Evolutionary conservation across 257 asterid species (phyloP).

Genomic region (Coffea canephora): DNA sequence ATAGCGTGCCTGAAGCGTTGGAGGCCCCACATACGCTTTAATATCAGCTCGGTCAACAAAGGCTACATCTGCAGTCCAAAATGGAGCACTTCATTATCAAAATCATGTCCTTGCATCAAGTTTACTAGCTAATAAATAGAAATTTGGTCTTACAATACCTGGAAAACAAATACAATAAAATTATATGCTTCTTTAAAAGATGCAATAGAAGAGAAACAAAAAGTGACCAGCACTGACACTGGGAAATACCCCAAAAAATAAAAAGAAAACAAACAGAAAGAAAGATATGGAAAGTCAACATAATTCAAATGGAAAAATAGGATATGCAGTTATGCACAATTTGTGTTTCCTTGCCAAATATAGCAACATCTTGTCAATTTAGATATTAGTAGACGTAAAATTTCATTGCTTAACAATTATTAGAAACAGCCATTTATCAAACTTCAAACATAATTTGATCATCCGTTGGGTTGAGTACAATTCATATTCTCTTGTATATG

Average conservation of each 20-base stretch:
- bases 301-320: not conserved
- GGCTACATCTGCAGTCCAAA: constrained; percentile 62
- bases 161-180: not conserved
- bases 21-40: constrained; percentile 97
- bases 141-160: not conserved
- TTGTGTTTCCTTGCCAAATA: not conserved
- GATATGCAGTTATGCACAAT: not conserved
- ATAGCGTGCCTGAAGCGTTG: constrained; percentile 91
- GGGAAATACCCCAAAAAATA: not conserved
- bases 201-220: not conserved
- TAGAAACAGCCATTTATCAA: not conserved
- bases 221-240: not conserved
- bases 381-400: not conserved
- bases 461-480: not conserved
- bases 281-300: not conserved
- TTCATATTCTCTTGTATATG: not conserved
- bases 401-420: not conserved
- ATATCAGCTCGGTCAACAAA: constrained; percentile 99
- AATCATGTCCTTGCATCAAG: constrained; percentile 8
- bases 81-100: constrained; percentile 19
- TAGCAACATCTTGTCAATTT: not conserved
- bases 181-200: not conserved
- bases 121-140: not conserved
- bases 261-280: not conserved
- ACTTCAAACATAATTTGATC: not conserved